Percentiles rank a stretch among this genome's conserved stretches.
These are phyloP conservation scores for Thermothelomyces thermophilus DNA, from an alignment of 2,329 filamentous ascomycete genomes.

Conservation along the genomic window DNA sequence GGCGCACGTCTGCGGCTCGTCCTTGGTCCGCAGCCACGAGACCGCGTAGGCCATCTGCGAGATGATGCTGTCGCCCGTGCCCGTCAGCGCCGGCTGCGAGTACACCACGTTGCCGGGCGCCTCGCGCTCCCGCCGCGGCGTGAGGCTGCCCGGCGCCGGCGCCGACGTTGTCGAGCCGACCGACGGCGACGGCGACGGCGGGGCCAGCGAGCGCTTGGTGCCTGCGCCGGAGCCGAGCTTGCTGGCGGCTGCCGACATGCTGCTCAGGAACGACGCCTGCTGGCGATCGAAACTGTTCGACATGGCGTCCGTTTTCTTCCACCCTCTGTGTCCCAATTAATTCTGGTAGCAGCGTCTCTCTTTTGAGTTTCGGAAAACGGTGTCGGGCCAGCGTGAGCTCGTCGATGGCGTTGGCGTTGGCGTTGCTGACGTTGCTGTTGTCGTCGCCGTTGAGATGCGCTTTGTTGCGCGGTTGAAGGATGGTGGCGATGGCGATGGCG, in stretches of 20 bases:
- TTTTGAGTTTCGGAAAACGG: not conserved
- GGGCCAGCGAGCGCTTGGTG: slow-evolving; percentile 43
- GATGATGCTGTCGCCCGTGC: slow-evolving; percentile 72
- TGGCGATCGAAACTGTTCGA: slow-evolving; percentile 60
- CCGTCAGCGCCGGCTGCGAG: slow-evolving; percentile 70
- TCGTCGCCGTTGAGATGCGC: not conserved
- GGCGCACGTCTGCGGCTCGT: slow-evolving; percentile 62
- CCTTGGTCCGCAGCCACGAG: slow-evolving; percentile 70
- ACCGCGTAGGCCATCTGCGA: slow-evolving; percentile 85
- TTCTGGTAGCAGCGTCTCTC: not conserved
- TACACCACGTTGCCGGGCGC: slow-evolving; percentile 45
- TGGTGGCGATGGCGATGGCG: too few relatives aligned
- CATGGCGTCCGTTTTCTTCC: slow-evolving; percentile 27
- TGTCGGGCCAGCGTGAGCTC: too few relatives aligned
- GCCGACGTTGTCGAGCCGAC: slow-evolving; percentile 43
- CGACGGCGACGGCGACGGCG: slow-evolving; percentile 57
- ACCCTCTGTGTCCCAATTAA: not conserved
- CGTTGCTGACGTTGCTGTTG: too few relatives aligned
- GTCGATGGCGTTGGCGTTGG: too few relatives aligned
- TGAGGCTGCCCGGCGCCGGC: slow-evolving; percentile 56
- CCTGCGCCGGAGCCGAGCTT: slow-evolving; percentile 48
- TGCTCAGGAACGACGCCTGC: slow-evolving; percentile 55
- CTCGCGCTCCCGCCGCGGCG: slow-evolving; percentile 57
- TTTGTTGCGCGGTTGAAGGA: not conserved
- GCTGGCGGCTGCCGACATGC: slow-evolving; percentile 55